These are phyloP conservation scores for Musa acuminata DNA, from an alignment of 176 grass and related monocot species.

Conservation along the genomic window DNA sequence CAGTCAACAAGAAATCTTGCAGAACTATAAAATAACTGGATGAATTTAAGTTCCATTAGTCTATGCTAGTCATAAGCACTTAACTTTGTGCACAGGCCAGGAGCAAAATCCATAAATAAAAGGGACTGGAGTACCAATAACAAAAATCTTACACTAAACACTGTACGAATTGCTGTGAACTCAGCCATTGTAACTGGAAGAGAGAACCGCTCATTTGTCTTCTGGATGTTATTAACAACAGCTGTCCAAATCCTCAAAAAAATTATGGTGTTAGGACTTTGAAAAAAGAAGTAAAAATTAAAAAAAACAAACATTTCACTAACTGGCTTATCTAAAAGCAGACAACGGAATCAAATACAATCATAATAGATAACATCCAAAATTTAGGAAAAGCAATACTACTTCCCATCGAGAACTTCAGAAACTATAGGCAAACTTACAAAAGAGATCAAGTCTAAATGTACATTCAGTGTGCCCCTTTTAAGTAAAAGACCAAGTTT, in stretches of 20 bases:
- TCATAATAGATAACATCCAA: no score
- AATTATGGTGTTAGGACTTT: neutral
- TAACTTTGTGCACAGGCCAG: neutral
- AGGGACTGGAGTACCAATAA: neutral
- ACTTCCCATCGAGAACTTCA: neutral
- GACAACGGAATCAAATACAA: no score
- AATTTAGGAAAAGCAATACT: no score
- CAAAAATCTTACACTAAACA: conserved; percentile 63
- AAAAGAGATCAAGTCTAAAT: neutral
- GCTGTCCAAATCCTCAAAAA: conserved; percentile 34
- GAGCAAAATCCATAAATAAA: conserved; percentile 6
- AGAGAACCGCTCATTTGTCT: conserved; percentile 63
- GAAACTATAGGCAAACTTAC: neutral
- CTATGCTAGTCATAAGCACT: neutral
- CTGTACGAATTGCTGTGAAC: conserved; percentile 71
- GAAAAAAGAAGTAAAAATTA: no score
- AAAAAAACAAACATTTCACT: neutral
- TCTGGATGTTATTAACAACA: conserved; percentile 51
- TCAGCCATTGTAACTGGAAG: conserved; percentile 77
- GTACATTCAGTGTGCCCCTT: neutral
- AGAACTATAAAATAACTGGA: neutral
- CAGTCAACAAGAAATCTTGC: neutral
- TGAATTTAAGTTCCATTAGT: neutral
- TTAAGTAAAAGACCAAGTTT: no score
- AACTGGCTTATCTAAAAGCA: neutral